phyloP scores from a whole-genome alignment of 192 early-diverging fungal species.

The Umbelopsis vinacea region DNA sequence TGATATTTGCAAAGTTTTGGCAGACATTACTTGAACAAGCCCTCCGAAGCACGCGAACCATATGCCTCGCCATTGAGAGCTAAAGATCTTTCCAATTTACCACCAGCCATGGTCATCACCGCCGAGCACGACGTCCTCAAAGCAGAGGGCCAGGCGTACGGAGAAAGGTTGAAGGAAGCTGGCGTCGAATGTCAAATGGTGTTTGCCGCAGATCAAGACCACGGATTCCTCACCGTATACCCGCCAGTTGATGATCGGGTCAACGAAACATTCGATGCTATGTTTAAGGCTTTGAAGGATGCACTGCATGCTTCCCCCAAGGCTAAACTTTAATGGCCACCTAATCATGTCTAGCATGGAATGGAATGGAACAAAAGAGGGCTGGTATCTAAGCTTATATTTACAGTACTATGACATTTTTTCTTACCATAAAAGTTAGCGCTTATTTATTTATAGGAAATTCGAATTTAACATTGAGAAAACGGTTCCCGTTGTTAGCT shows the following conservation, averaged over 20 bases:
- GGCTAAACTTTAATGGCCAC: background rate
- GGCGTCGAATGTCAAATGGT: background rate
- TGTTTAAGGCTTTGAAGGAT: background rate
- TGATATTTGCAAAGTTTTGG: background rate
- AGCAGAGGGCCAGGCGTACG: background rate
- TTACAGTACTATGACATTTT: no score
- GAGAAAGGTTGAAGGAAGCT: background rate
- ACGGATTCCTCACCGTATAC: conserved; percentile 1
- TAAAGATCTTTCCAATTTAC: background rate
- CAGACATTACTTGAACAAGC: conserved; percentile 8
- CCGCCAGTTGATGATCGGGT: background rate
- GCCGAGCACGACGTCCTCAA: background rate
- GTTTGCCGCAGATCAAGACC: background rate
- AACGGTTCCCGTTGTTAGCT: no score
- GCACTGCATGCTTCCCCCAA: background rate
- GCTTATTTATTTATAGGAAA: no score
- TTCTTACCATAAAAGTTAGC: no score
- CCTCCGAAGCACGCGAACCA: background rate
- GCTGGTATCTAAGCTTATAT: no score
- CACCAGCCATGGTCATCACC: background rate
- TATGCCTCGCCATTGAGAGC: background rate
- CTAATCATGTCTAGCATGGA: no score
- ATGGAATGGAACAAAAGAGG: no score
- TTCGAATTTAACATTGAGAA: no score
- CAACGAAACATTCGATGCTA: background rate